phyloP scores from a whole-genome alignment of 1,139 yeast species.

The Spathaspora sp. region DNA sequence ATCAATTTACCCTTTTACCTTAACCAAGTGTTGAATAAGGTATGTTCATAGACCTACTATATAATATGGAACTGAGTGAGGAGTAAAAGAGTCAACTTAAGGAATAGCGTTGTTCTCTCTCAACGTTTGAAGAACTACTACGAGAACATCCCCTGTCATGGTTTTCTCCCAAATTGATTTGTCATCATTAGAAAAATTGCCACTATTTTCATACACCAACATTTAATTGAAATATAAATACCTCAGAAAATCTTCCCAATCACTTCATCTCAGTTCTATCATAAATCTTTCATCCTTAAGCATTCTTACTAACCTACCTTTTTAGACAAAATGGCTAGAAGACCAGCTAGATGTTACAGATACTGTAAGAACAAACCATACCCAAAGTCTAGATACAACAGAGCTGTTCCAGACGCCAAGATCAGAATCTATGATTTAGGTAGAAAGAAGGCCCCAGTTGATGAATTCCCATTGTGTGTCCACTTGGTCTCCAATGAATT shows the following conservation, averaged over 20 bases:
- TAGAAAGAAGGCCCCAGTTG: conserved; percentile 99
- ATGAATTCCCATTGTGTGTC: conserved; percentile 99
- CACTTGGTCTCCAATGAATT: conserved; percentile 99
- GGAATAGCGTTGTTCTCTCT: neutral
- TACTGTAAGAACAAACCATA: conserved; percentile 99
- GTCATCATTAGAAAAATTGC: conserved; percentile 3
- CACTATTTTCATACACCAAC: neutral
- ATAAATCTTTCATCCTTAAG: neutral
- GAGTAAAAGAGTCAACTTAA: neutral
- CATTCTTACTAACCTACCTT: conserved; percentile 31
- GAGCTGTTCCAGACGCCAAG: conserved; percentile 99
- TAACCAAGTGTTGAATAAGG: conserved; percentile 22
- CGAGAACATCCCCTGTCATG: neutral
- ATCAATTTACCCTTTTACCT: conserved; percentile 7
- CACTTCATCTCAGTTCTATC: neutral
- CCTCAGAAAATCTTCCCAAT: neutral
- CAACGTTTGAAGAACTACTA: neutral
- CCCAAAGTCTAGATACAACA: conserved; percentile 99
- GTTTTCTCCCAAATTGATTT: conserved; percentile 4
- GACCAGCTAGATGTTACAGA: conserved; percentile 99
- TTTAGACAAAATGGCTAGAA: conserved; percentile 91
- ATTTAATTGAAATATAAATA: neutral
- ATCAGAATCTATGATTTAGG: conserved; percentile 99
- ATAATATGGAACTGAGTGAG: neutral
- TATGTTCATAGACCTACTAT: conserved; percentile 15